These are phyloP conservation scores for Clohesyomyces aquaticus DNA, from an alignment of 495 filamentous ascomycete genomes.

Conservation along the genomic window DNA sequence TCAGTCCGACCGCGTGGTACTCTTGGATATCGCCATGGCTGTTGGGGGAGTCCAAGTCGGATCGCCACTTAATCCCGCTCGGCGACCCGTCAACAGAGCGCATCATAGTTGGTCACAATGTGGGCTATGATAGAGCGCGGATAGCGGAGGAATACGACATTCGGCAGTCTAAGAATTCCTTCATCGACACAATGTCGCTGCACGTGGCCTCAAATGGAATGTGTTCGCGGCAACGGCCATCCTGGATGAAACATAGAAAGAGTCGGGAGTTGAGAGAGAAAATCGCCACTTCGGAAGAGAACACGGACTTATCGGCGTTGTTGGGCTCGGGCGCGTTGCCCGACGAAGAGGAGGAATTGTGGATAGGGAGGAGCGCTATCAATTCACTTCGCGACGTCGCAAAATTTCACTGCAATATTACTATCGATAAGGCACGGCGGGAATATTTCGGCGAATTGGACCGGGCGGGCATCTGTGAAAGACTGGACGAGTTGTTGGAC, in stretches of 20 bases:
- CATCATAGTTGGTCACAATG: constrained; percentile 90
- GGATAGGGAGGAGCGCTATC: constrained; percentile 90
- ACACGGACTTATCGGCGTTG: constrained; percentile 70
- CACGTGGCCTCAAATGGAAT: constrained; percentile 98
- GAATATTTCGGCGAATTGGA: constrained; percentile 87
- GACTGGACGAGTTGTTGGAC: constrained; percentile 80
- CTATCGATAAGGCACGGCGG: constrained; percentile 86
- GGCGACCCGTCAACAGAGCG: constrained; percentile 70
- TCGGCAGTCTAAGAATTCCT: constrained; percentile 78
- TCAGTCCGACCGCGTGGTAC: constrained; percentile 88
- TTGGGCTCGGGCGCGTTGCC: constrained; percentile 64
- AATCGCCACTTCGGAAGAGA: constrained; percentile 70
- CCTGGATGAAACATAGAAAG: constrained; percentile 96
- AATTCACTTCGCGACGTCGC: constrained; percentile 96
- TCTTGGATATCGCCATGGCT: constrained; percentile 97
- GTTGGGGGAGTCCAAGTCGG: constrained; percentile 74
- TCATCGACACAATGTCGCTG: constrained; percentile 97
- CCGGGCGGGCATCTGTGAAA: constrained; percentile 65
- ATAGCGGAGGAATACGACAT: constrained; percentile 88
- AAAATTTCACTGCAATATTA: constrained; percentile 89
- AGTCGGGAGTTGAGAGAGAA: constrained; percentile 81
- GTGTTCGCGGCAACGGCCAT: constrained; percentile 94
- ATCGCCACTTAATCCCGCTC: constrained; percentile 81
- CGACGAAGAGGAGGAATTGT: constrained; percentile 86
- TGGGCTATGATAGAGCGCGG: constrained; percentile 91